These are phyloP conservation scores for Hanseniaspora sp. DNA, from an alignment of 1,139 yeast species.

Conservation along the genomic window DNA sequence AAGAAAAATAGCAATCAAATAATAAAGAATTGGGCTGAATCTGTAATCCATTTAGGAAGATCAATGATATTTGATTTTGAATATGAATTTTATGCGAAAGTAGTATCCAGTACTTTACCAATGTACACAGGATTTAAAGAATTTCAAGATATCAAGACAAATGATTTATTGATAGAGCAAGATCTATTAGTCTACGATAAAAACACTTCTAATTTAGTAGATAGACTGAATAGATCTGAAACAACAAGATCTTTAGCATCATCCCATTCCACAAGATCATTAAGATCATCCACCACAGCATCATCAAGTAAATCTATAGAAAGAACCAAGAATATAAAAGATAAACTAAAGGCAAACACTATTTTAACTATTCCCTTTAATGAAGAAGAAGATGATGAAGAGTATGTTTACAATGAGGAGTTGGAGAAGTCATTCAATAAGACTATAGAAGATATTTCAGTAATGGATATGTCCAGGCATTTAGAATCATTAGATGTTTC, in stretches of 20 bases:
- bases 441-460: slow-evolving; percentile 31
- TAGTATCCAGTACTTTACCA: not conserved
- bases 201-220: not conserved
- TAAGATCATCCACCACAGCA: slow-evolving; percentile 17
- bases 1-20: slow-evolving; percentile 34
- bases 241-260: slow-evolving; percentile 8
- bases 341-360: slow-evolving; percentile 11
- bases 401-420: slow-evolving; percentile 30
- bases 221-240: not conserved
- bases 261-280: slow-evolving; percentile 12
- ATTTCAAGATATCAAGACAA: slow-evolving; percentile 19
- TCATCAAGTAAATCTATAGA: slow-evolving; percentile 14
- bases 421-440: slow-evolving; percentile 30
- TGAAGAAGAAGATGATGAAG: slow-evolving; percentile 27
- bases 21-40: slow-evolving; percentile 50
- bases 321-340: slow-evolving; percentile 13
- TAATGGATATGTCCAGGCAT: slow-evolving; percentile 31
- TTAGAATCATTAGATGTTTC: slow-evolving; percentile 27
- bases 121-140: slow-evolving; percentile 4
- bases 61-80: slow-evolving; percentile 49
- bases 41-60: slow-evolving; percentile 56
- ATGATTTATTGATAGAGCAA: slow-evolving; percentile 22
- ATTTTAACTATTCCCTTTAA: slow-evolving; percentile 23
- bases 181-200: slow-evolving; percentile 1
- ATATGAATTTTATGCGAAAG: slow-evolving; percentile 22